Conservation (phyloP, 345 rosid species). For the Eucalyptus cloeziana region DNA sequence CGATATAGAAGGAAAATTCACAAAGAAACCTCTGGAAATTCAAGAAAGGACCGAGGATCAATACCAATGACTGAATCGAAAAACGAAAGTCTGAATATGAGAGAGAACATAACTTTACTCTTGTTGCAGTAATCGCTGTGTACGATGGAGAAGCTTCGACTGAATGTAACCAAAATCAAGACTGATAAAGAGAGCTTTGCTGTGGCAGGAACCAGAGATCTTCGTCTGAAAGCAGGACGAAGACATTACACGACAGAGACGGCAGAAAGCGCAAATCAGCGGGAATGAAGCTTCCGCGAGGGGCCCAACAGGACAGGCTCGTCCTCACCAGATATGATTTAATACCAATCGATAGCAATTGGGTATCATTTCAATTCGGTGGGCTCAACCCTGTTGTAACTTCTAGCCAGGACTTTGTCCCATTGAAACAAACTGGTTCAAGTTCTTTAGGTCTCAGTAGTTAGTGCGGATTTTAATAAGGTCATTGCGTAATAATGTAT, state of each 20-base stretch:
- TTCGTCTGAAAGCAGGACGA: too few relatives aligned
- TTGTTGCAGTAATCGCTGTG: too few relatives aligned
- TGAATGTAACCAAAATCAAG: neutral
- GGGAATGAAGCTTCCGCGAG: neutral
- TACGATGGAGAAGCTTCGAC: too few relatives aligned
- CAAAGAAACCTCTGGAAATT: neutral
- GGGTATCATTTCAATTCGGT: neutral
- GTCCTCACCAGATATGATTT: neutral
- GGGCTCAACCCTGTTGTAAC: neutral
- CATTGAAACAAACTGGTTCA: neutral
- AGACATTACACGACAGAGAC: too few relatives aligned
- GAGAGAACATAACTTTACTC: too few relatives aligned
- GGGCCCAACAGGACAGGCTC: neutral
- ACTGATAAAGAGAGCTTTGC: neutral
- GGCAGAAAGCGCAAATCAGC: neutral
- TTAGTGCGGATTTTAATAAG: neutral
- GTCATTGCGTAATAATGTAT: neutral
- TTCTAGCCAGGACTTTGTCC: neutral
- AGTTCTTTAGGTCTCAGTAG: neutral
- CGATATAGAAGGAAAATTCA: neutral
- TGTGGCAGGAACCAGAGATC: too few relatives aligned
- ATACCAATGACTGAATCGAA: neutral
- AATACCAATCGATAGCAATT: neutral
- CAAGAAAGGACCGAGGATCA: neutral
- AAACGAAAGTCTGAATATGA: too few relatives aligned